Conservation (phyloP, 805 yeast species). For the Ogataea minuta region DNA sequence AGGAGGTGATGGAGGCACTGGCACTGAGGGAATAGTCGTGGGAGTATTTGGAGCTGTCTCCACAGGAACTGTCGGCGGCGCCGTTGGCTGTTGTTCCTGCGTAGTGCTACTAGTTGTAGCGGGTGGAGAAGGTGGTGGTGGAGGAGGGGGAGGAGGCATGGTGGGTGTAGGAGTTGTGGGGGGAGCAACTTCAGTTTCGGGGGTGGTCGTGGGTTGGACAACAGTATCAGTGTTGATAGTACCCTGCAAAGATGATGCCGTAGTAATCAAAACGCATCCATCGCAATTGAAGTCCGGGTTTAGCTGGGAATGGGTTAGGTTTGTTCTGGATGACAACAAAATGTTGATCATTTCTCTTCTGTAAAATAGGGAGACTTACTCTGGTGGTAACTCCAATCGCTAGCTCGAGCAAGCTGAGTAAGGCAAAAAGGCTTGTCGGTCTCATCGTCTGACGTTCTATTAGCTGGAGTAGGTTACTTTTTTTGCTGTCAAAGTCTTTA, state of each 20-base stretch:
- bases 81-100: too few species aligned
- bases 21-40: conserved; percentile 2
- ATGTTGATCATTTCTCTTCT: neutral
- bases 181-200: conserved; percentile 8
- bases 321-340: neutral
- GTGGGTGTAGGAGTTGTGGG: conserved; percentile 9
- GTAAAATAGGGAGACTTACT: conserved; percentile 8
- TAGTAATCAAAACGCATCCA: conserved; percentile 30
- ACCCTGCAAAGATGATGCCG: conserved; percentile 26
- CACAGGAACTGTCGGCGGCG: too few species aligned
- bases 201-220: conserved; percentile 4
- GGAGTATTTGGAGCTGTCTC: conserved; percentile 3
- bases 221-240: conserved; percentile 23
- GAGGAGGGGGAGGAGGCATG: conserved; percentile 4
- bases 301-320: neutral
- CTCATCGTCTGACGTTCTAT: neutral
- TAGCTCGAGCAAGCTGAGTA: conserved; percentile 2
- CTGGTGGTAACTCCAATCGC: conserved; percentile 14
- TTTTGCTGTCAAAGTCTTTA: too few species aligned
- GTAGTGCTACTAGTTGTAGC: conserved; percentile 10
- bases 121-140: conserved; percentile 7
- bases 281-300: conserved; percentile 26
- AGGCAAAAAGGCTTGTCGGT: neutral
- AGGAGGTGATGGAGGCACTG: conserved; percentile 1
- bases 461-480: neutral